Evolutionary conservation across 2,329 filamentous ascomycete species (phyloP), one percentile per base, ranked within the genome.

Genomic region (Aureobasidium musti): DNA sequence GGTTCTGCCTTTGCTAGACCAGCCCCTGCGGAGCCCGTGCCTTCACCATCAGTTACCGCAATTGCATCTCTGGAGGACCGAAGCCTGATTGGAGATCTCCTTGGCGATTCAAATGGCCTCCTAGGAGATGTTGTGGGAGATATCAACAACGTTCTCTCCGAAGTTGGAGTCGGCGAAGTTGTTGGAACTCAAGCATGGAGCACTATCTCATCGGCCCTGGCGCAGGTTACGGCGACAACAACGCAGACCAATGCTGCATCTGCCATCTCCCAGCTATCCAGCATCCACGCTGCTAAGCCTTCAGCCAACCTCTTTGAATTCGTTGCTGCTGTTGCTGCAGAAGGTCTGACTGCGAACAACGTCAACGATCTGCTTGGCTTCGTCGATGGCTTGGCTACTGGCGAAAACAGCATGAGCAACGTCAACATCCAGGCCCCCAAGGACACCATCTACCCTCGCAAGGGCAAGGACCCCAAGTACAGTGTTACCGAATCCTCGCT

Each of bases 381-480:
- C 63, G 57, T 74, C 5, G 66, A 70, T 1, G 73, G 73, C 17
- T 54, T 65, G 19, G 66, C 70, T n/a, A 67, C 67, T 19, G 73
- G 70, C 7, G 50, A 73, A 56, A 72, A 73, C 67, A 73, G 69
- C 53, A 66, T 68, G 35, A 68, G 64, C 63, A 78, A 77, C 49
- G 61, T 47, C 67, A 77, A 76, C 63, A 57, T 69, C 4, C 60
- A 59, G 7, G 64, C 68, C 14, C 75, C 75, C 19, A 60, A 61
- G 17, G 54, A 60, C 3, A 33, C 69, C 6, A 76, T 80, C 23
- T 83, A 77, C 47, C 81, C 78, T 1, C 76, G 75, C 68, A 74
- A 73, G 47, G 71, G 67, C 2, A 37, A 52, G 11, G 84, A 86
- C 71, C 81, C 83, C 0, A 77, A 79, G 0, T 86, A 85, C 73